These are phyloP conservation scores for Schizochytrium sp. DNA, from an alignment of 108 stramenopile species.

Conservation along the genomic window DNA sequence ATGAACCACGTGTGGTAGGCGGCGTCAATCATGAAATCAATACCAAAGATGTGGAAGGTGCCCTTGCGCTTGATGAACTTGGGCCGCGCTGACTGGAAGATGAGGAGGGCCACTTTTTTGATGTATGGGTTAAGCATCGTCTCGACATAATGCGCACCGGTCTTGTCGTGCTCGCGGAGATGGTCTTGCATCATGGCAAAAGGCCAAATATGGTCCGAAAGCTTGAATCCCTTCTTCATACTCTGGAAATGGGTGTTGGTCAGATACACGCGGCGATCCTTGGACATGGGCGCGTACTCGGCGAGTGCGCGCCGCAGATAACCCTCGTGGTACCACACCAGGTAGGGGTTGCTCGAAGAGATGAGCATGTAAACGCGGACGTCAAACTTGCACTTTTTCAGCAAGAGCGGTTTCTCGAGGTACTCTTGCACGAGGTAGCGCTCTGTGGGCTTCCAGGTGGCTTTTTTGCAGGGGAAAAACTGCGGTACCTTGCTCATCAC, in stretches of 20 bases:
- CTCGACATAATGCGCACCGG: conserved; percentile 13
- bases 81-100: background rate
- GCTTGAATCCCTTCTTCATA: conserved; percentile 17
- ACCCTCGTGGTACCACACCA: conserved; percentile 2
- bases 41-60: conserved; percentile 18
- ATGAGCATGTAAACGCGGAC: conserved; percentile 16
- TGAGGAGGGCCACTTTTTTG: background rate
- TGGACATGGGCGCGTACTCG: background rate
- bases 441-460: conserved; percentile 1
- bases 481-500: conserved; percentile 11
- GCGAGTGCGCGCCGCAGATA: conserved; percentile 8
- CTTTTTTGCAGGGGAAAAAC: background rate
- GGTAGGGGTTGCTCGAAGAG: background rate
- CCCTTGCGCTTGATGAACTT: conserved; percentile 16
- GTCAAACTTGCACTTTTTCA: conserved; percentile 20
- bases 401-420: background rate
- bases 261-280: conserved; percentile 14
- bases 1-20: conserved; percentile 17
- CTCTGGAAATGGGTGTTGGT: conserved; percentile 18
- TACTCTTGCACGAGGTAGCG: conserved; percentile 13
- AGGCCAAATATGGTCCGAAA: conserved; percentile 8
- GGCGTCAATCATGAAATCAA: conserved; percentile 17
- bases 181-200: conserved; percentile 18
- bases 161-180: conserved; percentile 1
- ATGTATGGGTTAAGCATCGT: conserved; percentile 13